These are phyloP conservation scores for Penicillium italicum DNA, from an alignment of 2,329 filamentous ascomycete genomes.

Conservation along the genomic window DNA sequence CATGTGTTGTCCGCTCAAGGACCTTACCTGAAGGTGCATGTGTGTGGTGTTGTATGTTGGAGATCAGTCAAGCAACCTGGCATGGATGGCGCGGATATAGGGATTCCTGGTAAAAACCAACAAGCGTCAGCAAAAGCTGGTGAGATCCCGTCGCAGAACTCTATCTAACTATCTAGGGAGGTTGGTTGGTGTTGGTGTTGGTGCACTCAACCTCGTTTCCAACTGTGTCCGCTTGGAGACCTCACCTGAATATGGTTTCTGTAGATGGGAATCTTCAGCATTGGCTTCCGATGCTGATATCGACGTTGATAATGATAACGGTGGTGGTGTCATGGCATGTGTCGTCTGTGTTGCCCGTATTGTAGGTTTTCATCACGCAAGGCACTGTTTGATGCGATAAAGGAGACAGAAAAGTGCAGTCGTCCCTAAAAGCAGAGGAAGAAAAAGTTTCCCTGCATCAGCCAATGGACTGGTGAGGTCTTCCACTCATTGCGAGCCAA, in stretches of 20 bases:
- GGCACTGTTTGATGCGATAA: background rate
- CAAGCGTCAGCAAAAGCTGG: background rate
- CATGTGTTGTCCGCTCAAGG: background rate
- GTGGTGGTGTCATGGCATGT: background rate
- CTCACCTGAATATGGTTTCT: background rate
- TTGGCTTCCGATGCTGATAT: background rate
- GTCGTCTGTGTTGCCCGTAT: background rate
- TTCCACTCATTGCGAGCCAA: background rate
- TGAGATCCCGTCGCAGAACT: background rate
- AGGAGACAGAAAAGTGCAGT: background rate
- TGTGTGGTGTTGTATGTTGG: background rate
- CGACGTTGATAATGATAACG: too few relatives aligned
- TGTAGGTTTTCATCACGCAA: background rate
- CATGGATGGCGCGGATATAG: background rate
- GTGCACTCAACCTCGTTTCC: background rate
- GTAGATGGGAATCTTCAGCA: background rate
- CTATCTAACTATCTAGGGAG: background rate
- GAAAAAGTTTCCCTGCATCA: background rate
- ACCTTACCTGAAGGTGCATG: background rate
- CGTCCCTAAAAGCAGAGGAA: background rate
- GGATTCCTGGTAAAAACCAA: background rate
- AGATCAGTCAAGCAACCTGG: too few relatives aligned
- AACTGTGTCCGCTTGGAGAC: background rate
- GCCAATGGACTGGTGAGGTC: constrained; percentile 1
- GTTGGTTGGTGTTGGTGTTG: background rate